phyloP scores from a whole-genome alignment of 192 early-diverging fungal species.

The Coemansia sp. region DNA sequence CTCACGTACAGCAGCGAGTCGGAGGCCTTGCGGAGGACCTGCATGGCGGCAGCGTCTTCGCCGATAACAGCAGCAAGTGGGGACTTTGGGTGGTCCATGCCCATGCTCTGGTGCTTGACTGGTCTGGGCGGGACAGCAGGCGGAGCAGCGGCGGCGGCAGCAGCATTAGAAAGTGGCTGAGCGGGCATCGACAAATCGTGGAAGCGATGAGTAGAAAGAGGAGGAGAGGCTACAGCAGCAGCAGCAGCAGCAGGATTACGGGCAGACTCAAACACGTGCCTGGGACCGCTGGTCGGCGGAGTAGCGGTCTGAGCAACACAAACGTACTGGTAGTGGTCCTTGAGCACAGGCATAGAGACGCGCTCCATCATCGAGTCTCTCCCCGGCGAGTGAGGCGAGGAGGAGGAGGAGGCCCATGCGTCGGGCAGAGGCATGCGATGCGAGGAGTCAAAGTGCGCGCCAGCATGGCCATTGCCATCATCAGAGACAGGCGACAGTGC shows the following conservation, averaged over 20 bases:
- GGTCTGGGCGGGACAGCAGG: slow-evolving; percentile 35
- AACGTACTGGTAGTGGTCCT: slow-evolving; percentile 16
- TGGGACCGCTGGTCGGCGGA: slow-evolving; percentile 30
- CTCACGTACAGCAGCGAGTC: slow-evolving; percentile 51
- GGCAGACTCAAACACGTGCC: slow-evolving; percentile 2
- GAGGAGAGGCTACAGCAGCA: too few species aligned
- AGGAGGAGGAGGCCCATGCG: neutral
- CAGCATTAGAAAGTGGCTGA: neutral
- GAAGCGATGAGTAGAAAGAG: too few species aligned
- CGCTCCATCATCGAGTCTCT: slow-evolving; percentile 41
- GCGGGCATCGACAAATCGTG: too few species aligned
- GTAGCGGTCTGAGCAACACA: slow-evolving; percentile 20
- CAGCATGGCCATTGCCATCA: slow-evolving; percentile 12
- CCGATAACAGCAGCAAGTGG: slow-evolving; percentile 9
- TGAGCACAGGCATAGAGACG: slow-evolving; percentile 53
- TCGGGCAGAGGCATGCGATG: slow-evolving; percentile 36
- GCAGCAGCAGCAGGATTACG: neutral
- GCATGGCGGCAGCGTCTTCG: slow-evolving; percentile 28
- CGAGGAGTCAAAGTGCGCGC: neutral
- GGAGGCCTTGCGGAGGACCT: slow-evolving; percentile 52
- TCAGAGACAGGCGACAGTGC: slow-evolving; percentile 21
- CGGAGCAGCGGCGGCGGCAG: neutral
- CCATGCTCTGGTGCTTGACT: slow-evolving; percentile 29
- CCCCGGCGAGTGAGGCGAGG: neutral
- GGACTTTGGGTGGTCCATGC: slow-evolving; percentile 14